Conservation (phyloP, 2,329 filamentous ascomycete genomes). For the Anthostomella pinea region DNA sequence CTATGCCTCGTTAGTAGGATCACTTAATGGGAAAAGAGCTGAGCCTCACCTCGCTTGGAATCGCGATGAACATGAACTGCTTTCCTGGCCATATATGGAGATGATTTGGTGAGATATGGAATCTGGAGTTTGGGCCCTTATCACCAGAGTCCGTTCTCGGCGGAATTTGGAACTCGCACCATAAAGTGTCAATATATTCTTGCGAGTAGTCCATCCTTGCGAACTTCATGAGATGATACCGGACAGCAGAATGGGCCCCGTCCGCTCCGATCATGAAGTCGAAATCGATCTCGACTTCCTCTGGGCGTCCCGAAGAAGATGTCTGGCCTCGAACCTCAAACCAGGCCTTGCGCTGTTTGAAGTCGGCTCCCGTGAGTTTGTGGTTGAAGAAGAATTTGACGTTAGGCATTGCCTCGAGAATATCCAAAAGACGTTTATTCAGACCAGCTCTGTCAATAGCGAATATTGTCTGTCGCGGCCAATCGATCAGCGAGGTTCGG, state of each 20-base stretch:
- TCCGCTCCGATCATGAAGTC: constrained; percentile 94
- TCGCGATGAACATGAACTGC: constrained; percentile 97
- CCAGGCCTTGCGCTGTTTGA: constrained; percentile 76
- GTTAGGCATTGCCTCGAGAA: constrained; percentile 79
- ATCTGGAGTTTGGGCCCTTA: constrained; percentile 44
- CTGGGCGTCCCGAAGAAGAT: constrained; percentile 42
- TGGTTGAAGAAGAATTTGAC: constrained; percentile 92
- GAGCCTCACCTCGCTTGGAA: constrained; percentile 63
- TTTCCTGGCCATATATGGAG: constrained; percentile 96
- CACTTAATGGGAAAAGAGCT: neutral
- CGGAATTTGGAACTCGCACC: constrained; percentile 91
- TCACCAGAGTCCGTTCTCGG: constrained; percentile 38
- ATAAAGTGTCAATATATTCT: constrained; percentile 92
- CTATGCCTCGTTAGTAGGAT: constrained; percentile 35
- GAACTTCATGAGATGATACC: constrained; percentile 96
- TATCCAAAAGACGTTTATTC: constrained; percentile 80
- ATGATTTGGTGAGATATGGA: constrained; percentile 85
- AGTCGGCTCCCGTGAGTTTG: constrained; percentile 88
- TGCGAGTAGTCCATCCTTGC: constrained; percentile 87
- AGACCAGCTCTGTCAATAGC: constrained; percentile 82
- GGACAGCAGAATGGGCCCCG: constrained; percentile 86
- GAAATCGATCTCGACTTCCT: constrained; percentile 80
- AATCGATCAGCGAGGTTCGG: constrained; percentile 4
- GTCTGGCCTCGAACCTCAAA: constrained; percentile 61
- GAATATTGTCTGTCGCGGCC: constrained; percentile 69